These are phyloP conservation scores for Cryoendolithus antarcticus DNA, from an alignment of 2,329 filamentous ascomycete species.

Conservation along the genomic window DNA sequence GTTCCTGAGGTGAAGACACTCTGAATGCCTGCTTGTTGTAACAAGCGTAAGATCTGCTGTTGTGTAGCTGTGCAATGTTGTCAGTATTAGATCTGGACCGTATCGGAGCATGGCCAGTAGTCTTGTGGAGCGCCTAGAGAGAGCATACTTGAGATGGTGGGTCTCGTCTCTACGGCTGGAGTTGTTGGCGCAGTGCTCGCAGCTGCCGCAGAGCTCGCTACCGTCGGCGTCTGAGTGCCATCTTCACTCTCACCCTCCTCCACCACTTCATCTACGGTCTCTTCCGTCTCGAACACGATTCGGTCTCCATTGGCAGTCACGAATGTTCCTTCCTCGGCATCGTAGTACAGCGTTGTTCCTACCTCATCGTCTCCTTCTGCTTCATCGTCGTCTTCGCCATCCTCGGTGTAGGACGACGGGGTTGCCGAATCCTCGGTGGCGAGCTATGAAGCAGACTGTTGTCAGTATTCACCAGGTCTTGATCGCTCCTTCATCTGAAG, in stretches of 20 bases:
- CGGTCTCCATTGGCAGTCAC: conserved; percentile 16
- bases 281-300: conserved; percentile 16
- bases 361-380: conserved; percentile 30
- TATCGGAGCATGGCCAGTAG: no score
- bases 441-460: conserved; percentile 9
- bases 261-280: conserved; percentile 17
- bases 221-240: conserved; percentile 8
- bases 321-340: conserved; percentile 27
- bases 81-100: no score
- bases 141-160: no score
- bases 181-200: not conserved
- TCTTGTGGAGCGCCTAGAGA: no score
- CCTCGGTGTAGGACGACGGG: conserved; percentile 21
- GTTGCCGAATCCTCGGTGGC: conserved; percentile 27
- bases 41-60: no score
- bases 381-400: conserved; percentile 29
- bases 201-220: not conserved
- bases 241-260: conserved; percentile 17
- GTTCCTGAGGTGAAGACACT: conserved; percentile 3
- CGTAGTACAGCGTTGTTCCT: conserved; percentile 25
- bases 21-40: no score
- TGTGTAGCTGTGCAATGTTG: no score
- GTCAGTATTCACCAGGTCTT: not conserved
- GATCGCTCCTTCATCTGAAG: not conserved
- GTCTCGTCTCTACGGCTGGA: no score